Base-by-base conservation (phyloP, 2,329 filamentous ascomycete genomes). In the Diaporthe longicolla region DNA sequence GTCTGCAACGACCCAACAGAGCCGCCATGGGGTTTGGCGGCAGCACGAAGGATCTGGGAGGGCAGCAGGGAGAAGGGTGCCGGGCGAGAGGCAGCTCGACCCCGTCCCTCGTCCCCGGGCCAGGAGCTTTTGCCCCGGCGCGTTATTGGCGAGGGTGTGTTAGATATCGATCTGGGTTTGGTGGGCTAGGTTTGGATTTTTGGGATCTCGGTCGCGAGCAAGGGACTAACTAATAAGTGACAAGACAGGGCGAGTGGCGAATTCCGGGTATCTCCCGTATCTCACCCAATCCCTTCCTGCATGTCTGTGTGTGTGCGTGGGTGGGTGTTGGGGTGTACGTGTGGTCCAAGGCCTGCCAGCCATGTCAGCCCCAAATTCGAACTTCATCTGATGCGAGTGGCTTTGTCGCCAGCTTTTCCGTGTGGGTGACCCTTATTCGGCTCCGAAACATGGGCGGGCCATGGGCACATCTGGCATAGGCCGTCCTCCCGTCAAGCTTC, bases 151-250 rank as follows among this genome's bases (percentile, higher is more conserved):
- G 29, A 26, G 63, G 63, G 45, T 54, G 48, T 4, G 4, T 9
- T 54, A 32, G 48, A 24, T 68, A 68, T 68, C 15, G 48, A 54
- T 24, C 63, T 35, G 48, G 63, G 48, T 68, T 50, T 10, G 24
- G 15, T 19, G 24, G 24, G 15, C 37, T 45, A 45, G 58, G 58
- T 63, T 68, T 68, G 63, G 15, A 26, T 5, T 29, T 63, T 66
- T 66, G 63, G 48, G 63, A 68, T 68, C 63, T 68, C 63, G 63
- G 63, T 68, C 63, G 32, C 63, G 48, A 40, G 48, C 63, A 35
- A 40, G 24, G 40, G 45, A 48, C 7, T 24, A 26, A 19, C 37
- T 40, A 3, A 40, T 11, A 17, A 13, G 15, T 13, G 6, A 32
- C 15, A 19, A 48, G 45, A 43, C 45, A 48, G 45, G 45, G 45